Percentiles rank a stretch among this genome's conserved stretches.
Evolutionary conservation across 768 basidiomycete species (phyloP).

Genomic region (Boletus vermiculosoides): DNA sequence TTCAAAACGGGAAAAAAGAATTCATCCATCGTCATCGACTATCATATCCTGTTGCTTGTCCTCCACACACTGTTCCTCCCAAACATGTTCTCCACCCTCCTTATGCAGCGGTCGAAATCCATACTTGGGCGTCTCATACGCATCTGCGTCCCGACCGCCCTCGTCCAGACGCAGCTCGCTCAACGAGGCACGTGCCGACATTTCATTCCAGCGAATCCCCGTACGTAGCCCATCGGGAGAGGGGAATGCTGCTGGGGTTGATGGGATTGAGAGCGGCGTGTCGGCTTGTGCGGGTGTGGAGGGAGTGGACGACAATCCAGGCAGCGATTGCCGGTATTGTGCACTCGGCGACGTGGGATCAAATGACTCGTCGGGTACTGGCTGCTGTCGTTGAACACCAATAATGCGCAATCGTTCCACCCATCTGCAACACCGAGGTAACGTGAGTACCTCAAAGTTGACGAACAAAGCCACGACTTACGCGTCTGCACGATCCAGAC

Average conservation of each 20-base stretch:
- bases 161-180: conserved; percentile 31
- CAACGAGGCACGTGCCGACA: conserved; percentile 31
- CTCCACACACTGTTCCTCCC: conserved; percentile 4
- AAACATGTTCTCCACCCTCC: not conserved
- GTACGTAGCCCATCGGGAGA: conserved; percentile 27
- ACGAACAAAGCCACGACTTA: conserved; percentile 38
- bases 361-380: conserved; percentile 17
- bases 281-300: conserved; percentile 30
- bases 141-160: conserved; percentile 5
- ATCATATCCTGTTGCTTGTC: conserved; percentile 17
- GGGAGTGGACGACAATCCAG: conserved; percentile 31
- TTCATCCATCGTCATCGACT: conserved; percentile 17
- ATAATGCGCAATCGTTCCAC: conserved; percentile 77
- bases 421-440: conserved; percentile 50
- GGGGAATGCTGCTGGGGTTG: conserved; percentile 28
- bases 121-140: conserved; percentile 26
- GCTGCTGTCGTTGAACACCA: conserved; percentile 62
- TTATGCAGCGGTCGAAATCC: conserved; percentile 6
- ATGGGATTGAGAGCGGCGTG: conserved; percentile 30
- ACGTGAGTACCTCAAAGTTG: conserved; percentile 1
- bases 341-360: conserved; percentile 10
- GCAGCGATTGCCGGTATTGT: conserved; percentile 20
- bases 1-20: no score
- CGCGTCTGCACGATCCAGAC: conserved; percentile 84
- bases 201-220: conserved; percentile 27